A percentile compares a stretch with the other conserved stretches of the same genome.
Conservation (phyloP, 768 basidiomycete species). For the Pisolithus sp. region DNA sequence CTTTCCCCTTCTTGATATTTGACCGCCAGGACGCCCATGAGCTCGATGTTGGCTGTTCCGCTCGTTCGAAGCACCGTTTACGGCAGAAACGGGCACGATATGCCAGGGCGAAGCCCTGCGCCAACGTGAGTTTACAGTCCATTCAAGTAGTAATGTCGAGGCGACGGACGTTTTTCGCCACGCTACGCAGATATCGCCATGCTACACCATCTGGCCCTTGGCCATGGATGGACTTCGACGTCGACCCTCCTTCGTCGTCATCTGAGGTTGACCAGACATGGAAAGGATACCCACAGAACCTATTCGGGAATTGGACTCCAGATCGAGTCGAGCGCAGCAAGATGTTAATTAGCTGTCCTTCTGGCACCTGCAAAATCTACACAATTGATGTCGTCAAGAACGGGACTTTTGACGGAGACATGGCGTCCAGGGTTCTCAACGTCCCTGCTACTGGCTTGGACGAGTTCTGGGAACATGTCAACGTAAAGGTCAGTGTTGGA, state of each 20-base stretch:
- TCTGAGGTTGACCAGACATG: conserved; percentile 7
- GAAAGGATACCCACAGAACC: conserved; percentile 24
- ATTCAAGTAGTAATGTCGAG: neutral
- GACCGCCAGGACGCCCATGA: neutral
- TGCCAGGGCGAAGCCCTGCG: neutral
- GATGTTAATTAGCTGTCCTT: conserved; percentile 21
- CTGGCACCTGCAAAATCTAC: conserved; percentile 14
- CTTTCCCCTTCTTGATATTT: neutral
- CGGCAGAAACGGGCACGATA: neutral
- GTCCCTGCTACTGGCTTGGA: conserved; percentile 10
- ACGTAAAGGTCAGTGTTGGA: conserved; percentile 28
- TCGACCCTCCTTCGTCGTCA: conserved; percentile 8
- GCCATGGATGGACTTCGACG: conserved; percentile 37
- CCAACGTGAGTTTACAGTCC: neutral
- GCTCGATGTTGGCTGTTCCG: neutral
- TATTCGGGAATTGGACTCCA: conserved; percentile 29
- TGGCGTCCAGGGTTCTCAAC: neutral
- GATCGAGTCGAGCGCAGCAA: conserved; percentile 24
- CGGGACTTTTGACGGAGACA: conserved; percentile 8
- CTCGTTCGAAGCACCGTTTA: too few relatives aligned
- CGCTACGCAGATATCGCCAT: conserved; percentile 25
- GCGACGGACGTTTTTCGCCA: neutral
- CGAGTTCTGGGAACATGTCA: conserved; percentile 30
- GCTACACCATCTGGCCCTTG: conserved; percentile 36
- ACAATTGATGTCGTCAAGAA: conserved; percentile 18